A percentile compares a stretch with the other conserved stretches of the same genome.
phyloP scores from a whole-genome alignment of 495 filamentous ascomycete genomes.

The Cercophora scortea region DNA sequence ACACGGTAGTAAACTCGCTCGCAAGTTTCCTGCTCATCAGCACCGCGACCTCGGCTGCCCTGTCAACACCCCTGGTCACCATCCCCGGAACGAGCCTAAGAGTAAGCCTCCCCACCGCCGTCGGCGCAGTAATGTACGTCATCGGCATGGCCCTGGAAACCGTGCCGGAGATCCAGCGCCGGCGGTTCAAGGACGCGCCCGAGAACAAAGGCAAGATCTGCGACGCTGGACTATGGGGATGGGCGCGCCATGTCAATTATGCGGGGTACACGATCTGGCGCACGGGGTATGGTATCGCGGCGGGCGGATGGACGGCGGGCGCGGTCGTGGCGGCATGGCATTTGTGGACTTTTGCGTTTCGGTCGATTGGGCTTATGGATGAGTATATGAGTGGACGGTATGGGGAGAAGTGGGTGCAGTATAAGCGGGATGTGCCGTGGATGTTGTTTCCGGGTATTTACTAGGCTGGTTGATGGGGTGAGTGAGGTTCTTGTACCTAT shows the following conservation, averaged over 20 bases:
- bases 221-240: conserved; percentile 41
- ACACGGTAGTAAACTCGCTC: conserved; percentile 38
- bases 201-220: conserved; percentile 49
- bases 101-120: conserved; percentile 19
- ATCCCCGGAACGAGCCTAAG: not conserved
- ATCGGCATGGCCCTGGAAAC: conserved; percentile 42
- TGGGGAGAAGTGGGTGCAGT: conserved; percentile 33
- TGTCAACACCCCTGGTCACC: conserved; percentile 10
- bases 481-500: too few species aligned
- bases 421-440: conserved; percentile 37
- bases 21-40: conserved; percentile 40
- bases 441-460: conserved; percentile 38
- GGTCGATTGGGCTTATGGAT: conserved; percentile 41
- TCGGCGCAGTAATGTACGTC: conserved; percentile 37
- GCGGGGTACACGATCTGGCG: conserved; percentile 50
- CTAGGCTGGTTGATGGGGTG: conserved; percentile 4
- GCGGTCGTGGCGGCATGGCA: conserved; percentile 29
- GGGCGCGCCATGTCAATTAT: conserved; percentile 55
- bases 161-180: conserved; percentile 44
- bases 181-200: conserved; percentile 42
- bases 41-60: conserved; percentile 28
- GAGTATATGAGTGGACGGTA: conserved; percentile 42
- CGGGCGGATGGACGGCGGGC: conserved; percentile 39
- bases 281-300: conserved; percentile 40
- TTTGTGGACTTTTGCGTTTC: conserved; percentile 35